These are phyloP conservation scores for Pigoraptor vietnamica DNA, from an alignment of 78 protist genomes.

Conservation along the genomic window DNA sequence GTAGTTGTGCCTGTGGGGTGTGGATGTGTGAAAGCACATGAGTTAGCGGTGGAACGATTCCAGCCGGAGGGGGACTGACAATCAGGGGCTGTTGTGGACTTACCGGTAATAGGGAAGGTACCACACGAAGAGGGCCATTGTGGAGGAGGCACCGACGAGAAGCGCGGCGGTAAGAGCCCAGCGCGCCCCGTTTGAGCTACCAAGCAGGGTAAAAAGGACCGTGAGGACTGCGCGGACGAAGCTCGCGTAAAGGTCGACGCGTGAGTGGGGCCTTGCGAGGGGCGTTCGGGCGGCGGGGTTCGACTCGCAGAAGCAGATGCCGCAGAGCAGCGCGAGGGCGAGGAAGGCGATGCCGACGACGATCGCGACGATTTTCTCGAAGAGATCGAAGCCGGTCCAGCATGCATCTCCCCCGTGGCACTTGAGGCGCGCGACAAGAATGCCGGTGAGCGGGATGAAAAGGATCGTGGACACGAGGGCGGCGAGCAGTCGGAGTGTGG, in stretches of 20 bases:
- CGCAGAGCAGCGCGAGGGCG: background rate
- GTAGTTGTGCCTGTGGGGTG: background rate
- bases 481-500: background rate
- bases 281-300: background rate
- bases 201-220: background rate
- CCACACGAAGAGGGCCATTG: background rate
- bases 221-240: background rate
- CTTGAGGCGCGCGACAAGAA: background rate
- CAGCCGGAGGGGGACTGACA: background rate
- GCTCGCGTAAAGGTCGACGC: background rate
- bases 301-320: background rate
- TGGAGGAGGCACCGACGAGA: background rate
- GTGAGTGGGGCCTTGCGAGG: background rate
- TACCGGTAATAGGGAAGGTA: background rate
- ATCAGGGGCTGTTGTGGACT: background rate
- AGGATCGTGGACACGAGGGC: background rate
- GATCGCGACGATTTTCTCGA: background rate
- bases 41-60: background rate
- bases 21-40: background rate
- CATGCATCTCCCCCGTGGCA: background rate
- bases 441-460: background rate
- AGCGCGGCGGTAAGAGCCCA: background rate
- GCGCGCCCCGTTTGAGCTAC: background rate
- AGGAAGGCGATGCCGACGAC: background rate
- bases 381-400: background rate